Evolutionary conservation across 306 rosid genomes (phyloP), one percentile per base, ranked within the genome.

Genomic region (Nissolia schottii): DNA sequence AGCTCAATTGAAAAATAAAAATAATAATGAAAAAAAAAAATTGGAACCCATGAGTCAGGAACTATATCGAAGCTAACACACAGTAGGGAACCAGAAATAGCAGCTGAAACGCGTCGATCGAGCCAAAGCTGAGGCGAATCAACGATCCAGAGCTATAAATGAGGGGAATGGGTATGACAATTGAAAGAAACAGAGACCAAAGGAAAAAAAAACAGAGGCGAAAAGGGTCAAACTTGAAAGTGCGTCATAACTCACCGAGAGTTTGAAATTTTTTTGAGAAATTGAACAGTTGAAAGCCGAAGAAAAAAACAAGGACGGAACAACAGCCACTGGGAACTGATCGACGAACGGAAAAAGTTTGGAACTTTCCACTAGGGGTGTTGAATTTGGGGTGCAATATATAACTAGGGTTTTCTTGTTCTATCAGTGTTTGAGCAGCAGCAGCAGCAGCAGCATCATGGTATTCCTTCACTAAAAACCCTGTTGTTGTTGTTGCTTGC

Each of bases 391-490:
- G 18, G 18, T 25, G 45, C 51, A 61, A 15, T 3, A 18, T 11
- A 34, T 8, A 53, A 51, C 77, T 84, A 84, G 94, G 98, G 90
- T 87, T 93, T 82, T 70, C 43, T 78, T 20, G 12, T 9, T 22
- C 12, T 20, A 20, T 25, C 64, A 73, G 68, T 65, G 40, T 56
- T 8, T 32, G 24, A 22, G 32, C 24, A 27, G 16, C n/a, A n/a
- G n/a, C n/a, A n/a, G 11, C 20, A 41, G 14, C 3, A 57, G 50
- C 41, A 25, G 16, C 43, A 71, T 57, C 73, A 56, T 62, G 19
- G 7, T 62, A 70, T 35, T 60, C 58, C 38, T 40, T 40, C 48
- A 68, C 69, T 83, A 64, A 24, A 41, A 64, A 59, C 67, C 7
- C 82, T 66, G 86, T 73, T 64, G 81, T 34, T 79, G 71, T 34